Conservation (phyloP, 176 grass and related monocot genomes). For the Panicum miliaceum region DNA sequence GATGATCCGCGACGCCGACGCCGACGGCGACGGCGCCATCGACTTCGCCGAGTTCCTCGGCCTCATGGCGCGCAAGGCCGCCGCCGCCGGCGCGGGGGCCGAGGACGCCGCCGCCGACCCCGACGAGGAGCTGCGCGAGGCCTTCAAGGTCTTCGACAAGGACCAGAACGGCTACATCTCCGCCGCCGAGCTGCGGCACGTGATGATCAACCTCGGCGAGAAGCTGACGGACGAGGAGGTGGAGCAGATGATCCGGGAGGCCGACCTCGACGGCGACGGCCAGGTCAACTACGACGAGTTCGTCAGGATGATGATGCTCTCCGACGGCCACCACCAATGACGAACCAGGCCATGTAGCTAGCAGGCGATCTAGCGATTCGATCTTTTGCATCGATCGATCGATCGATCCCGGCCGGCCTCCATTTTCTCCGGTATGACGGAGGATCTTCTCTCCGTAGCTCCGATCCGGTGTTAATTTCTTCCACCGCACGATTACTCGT, state of each 20-base stretch:
- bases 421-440: background rate
- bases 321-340: conserved; percentile 14
- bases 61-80: conserved; percentile 65
- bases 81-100: background rate
- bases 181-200: conserved; percentile 52
- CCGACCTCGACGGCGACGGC: conserved; percentile 77
- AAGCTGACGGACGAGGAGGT: conserved; percentile 78
- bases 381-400: background rate
- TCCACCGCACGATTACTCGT: background rate
- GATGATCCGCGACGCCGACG: conserved; percentile 84
- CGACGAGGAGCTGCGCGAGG: conserved; percentile 86
- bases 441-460: background rate
- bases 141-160: conserved; percentile 94
- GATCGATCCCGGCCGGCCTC: background rate
- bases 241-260: conserved; percentile 75
- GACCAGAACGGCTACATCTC: conserved; percentile 88
- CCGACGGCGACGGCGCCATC: conserved; percentile 80
- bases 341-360: too few relatives aligned
- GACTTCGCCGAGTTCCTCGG: conserved; percentile 77
- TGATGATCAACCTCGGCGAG: conserved; percentile 82
- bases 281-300: conserved; percentile 88
- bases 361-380: background rate
- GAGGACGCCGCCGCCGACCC: background rate
- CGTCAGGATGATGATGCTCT: conserved; percentile 84
- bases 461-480: background rate